These are phyloP conservation scores for Sporothrix dimorphospora DNA, from an alignment of 2,329 filamentous ascomycete genomes.

Conservation along the genomic window DNA sequence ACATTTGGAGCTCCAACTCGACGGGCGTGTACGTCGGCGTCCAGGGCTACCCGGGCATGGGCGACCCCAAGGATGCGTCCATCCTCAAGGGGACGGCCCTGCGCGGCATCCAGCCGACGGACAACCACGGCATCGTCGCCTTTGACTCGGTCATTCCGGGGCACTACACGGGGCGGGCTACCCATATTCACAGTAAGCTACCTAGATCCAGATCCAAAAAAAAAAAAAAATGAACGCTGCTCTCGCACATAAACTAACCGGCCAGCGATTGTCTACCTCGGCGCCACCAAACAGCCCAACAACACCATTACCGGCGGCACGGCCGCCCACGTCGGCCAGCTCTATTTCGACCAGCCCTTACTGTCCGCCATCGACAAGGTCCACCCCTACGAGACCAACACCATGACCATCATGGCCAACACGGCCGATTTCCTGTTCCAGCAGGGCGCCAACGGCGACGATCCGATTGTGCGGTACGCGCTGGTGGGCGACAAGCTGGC, in stretches of 20 bases:
- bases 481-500: constrained; percentile 55
- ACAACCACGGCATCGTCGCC: constrained; percentile 46
- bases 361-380: constrained; percentile 52
- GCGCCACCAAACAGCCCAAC: constrained; percentile 48
- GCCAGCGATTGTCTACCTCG: constrained; percentile 42
- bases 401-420: constrained; percentile 50
- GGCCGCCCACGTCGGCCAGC: constrained; percentile 61
- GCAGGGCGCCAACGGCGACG: constrained; percentile 54
- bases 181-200: constrained; percentile 47
- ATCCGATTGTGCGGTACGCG: constrained; percentile 62
- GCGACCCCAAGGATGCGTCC: constrained; percentile 41
- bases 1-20: constrained; percentile 55
- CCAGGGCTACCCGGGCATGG: constrained; percentile 34
- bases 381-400: constrained; percentile 50
- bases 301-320: constrained; percentile 54
- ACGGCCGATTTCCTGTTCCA: constrained; percentile 53
- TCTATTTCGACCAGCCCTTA: constrained; percentile 63
- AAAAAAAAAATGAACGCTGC: no score
- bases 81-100: constrained; percentile 50
- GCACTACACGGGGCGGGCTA: constrained; percentile 48
- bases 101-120: constrained; percentile 49
- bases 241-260: no score
- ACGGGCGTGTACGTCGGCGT: constrained; percentile 48
- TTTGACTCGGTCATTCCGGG: constrained; percentile 50
- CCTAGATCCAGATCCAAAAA: no score